Percentiles rank a stretch among this genome's conserved stretches.
phyloP scores from a whole-genome alignment of 495 filamentous ascomycete genomes.

The Coniosporium apollinis region DNA sequence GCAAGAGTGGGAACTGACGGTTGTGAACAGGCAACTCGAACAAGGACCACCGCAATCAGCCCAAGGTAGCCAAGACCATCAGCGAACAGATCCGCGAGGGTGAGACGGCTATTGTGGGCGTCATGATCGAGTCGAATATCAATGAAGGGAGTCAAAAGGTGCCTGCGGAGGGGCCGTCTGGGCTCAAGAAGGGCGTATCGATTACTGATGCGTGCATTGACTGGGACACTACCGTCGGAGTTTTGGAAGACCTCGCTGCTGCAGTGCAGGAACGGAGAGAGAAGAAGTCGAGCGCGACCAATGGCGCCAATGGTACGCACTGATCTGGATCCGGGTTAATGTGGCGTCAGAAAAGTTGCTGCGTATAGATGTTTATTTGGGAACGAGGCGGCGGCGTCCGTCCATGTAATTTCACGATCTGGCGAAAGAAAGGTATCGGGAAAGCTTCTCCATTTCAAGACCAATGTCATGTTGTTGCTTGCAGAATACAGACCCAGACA shows the following conservation, averaged over 20 bases:
- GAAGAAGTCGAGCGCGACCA: conserved; percentile 8
- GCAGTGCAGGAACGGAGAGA: conserved; percentile 61
- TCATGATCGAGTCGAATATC: conserved; percentile 99
- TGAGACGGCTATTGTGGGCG: conserved; percentile 75
- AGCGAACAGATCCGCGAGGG: conserved; percentile 75
- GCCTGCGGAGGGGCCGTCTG: conserved; percentile 50
- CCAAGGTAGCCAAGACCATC: conserved; percentile 68
- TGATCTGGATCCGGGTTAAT: too few relatives aligned
- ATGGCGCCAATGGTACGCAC: conserved; percentile 12
- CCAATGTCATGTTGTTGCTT: too few relatives aligned
- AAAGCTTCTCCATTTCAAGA: too few relatives aligned
- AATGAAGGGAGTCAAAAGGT: conserved; percentile 92
- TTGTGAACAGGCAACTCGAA: conserved; percentile 60
- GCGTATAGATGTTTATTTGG: too few relatives aligned
- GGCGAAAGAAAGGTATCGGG: too few relatives aligned
- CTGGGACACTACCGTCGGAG: conserved; percentile 75
- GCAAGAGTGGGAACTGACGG: too few relatives aligned
- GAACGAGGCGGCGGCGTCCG: too few relatives aligned
- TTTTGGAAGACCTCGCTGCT: conserved; percentile 73
- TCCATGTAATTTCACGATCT: too few relatives aligned
- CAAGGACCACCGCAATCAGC: conserved; percentile 76
- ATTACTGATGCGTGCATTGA: conserved; percentile 97
- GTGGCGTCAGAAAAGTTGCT: too few relatives aligned
- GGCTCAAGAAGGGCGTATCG: conserved; percentile 77
- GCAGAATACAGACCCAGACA: too few relatives aligned